phyloP scores from a whole-genome alignment of 2,329 filamentous ascomycete species.

The Stagonosporopsis rhizophila region DNA sequence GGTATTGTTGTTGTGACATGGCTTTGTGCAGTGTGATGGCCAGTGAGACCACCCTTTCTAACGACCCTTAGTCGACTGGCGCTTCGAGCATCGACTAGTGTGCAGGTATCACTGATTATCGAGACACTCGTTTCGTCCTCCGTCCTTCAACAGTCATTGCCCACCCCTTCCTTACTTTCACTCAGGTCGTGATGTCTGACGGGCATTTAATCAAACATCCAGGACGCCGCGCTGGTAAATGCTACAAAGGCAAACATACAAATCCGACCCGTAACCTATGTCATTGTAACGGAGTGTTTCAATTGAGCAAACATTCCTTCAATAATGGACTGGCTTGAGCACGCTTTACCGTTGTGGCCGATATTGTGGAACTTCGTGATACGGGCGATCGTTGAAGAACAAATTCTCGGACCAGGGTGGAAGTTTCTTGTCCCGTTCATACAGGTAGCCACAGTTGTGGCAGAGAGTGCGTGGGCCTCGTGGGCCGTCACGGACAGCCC shows the following conservation, averaged over 20 bases:
- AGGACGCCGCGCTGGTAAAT: conserved; percentile 27
- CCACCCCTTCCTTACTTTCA: neutral
- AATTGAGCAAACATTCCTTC: neutral
- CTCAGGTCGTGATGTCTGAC: conserved; percentile 7
- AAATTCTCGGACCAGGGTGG: conserved; percentile 78
- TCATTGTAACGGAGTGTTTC: neutral
- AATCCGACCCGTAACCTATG: neutral
- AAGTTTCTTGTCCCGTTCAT: conserved; percentile 83
- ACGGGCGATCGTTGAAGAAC: conserved; percentile 58
- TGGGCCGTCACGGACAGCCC: conserved; percentile 93
- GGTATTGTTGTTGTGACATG: conserved; percentile 8
- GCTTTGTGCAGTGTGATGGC: conserved; percentile 2
- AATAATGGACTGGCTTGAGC: neutral
- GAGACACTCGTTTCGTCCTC: conserved; percentile 4
- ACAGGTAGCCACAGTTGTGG: conserved; percentile 89
- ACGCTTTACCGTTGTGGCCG: conserved; percentile 24
- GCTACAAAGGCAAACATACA: conserved; percentile 19
- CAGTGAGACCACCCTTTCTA: conserved; percentile 3
- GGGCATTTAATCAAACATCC: conserved; percentile 13
- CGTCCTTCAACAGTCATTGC: conserved; percentile 4
- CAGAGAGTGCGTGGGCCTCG: conserved; percentile 83
- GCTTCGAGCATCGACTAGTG: conserved; percentile 1
- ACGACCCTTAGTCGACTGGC: neutral
- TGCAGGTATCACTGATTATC: conserved; percentile 5
- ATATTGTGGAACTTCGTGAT: conserved; percentile 33